Base-by-base conservation (phyloP, 352 stramenopile genomes). In the Pythium sukuiense region DNA sequence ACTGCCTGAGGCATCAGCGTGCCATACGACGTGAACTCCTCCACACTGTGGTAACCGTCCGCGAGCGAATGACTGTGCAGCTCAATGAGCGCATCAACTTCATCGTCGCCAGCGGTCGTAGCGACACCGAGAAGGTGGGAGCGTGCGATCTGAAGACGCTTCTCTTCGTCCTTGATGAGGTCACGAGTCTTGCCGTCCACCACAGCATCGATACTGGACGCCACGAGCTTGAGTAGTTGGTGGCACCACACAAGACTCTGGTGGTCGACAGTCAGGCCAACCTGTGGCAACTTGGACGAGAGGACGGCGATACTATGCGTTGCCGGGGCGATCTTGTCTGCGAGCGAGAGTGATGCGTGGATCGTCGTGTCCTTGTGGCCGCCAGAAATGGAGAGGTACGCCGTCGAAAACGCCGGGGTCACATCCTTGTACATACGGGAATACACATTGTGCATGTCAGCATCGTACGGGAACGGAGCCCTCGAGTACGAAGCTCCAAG, bases 191-290 rank as follows among this genome's bases (percentile, higher is more conserved):
- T 62, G 0, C 70, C 55, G 61, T 96, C 79, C 8, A 94, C 74
- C 0, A 83, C 67, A n/a, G 76, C 79, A 43, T 87, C 70, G 58
- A 95, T 69, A 55, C 84, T 92, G 33, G 76, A 58, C 0, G 85
- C 83, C 4, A 96, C 73, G 33, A 67, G 67, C 27, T 87, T 74
- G 13, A 96, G 70, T 32, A 96, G 70, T 32, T 95, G 81, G 68
- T 93, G 81, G 61, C 88, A 96, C 88, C 88, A 96, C 24, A 94
- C 65, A 60, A 96, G 65, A 59, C 87, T 92, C 20, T 91, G 72
- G 46, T 96, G 88, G 55, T 95, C 88, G 50, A 95, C 80, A 1
- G 87, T 76, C 29, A 83, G 70, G 30, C 77, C 41, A 12, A 96
- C 83, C n/a, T 49, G 35, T 0, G 87, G 81, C 60, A 96, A 82